phyloP scores from a whole-genome alignment of 2,329 filamentous ascomycete species.

The Claviceps maximensis region DNA sequence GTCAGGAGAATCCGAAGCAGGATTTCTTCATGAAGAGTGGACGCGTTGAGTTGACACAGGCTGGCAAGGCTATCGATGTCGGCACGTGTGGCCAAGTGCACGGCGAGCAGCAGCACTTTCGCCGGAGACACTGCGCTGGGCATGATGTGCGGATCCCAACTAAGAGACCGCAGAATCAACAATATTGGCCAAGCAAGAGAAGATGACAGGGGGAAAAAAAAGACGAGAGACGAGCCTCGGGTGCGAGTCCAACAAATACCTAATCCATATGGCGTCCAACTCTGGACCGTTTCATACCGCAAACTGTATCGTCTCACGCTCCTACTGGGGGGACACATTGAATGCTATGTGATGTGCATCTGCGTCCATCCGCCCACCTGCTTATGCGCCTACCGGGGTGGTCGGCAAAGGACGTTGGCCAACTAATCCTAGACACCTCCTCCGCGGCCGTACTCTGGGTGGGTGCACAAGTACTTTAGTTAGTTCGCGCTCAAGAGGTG shows the following conservation, averaged over 20 bases:
- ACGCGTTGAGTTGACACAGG: constrained; percentile 42
- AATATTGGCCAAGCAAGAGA: neutral
- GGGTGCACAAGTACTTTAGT: neutral
- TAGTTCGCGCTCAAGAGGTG: neutral
- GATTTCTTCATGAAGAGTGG: constrained; percentile 49
- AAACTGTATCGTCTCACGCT: neutral
- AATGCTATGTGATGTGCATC: neutral
- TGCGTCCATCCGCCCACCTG: no score
- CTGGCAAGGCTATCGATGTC: constrained; percentile 49
- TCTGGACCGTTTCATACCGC: neutral
- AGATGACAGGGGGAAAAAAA: no score
- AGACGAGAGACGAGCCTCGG: neutral
- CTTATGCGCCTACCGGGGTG: constrained; percentile 1
- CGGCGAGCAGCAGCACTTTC: constrained; percentile 60
- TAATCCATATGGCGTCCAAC: neutral
- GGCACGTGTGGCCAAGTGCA: constrained; percentile 52
- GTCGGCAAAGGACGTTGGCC: no score
- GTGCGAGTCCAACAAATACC: neutral
- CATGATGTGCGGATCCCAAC: neutral
- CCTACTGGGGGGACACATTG: neutral
- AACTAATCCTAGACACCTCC: neutral
- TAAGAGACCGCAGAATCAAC: neutral
- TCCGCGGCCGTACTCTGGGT: no score
- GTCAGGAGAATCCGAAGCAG: constrained; percentile 62
- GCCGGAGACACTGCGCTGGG: constrained; percentile 40